These are phyloP conservation scores for Aspergillus awamori DNA, from an alignment of 2,329 filamentous ascomycete species.

Conservation along the genomic window DNA sequence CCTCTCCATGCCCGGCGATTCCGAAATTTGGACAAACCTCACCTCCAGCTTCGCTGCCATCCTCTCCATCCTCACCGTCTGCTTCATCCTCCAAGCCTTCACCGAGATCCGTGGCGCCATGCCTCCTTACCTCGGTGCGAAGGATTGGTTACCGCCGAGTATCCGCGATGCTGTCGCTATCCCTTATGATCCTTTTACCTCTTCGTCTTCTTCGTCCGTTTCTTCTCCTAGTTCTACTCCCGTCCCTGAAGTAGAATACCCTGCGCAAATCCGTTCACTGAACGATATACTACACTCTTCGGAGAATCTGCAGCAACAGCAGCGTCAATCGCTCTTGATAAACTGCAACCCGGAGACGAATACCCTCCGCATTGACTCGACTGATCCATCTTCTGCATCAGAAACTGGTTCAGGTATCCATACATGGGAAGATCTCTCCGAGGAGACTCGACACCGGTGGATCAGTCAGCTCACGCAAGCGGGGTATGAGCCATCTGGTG, in stretches of 20 bases:
- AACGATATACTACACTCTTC: background rate
- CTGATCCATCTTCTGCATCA: background rate
- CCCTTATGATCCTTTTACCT: conserved; percentile 33
- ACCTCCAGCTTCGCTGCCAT: conserved; percentile 61
- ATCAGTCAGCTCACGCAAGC: conserved; percentile 68
- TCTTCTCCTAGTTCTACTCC: too few species aligned
- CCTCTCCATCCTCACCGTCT: conserved; percentile 64
- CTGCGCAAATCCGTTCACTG: too few species aligned
- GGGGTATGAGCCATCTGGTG: conserved; percentile 64
- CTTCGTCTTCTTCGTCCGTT: conserved; percentile 11
- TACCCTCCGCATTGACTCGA: background rate
- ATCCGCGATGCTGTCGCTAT: conserved; percentile 47
- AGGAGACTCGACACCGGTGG: conserved; percentile 68
- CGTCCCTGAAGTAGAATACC: too few species aligned
- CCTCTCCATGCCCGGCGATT: conserved; percentile 62
- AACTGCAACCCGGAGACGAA: conserved; percentile 10
- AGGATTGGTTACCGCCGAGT: conserved; percentile 57
- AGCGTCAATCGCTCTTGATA: background rate
- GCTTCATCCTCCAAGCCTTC: conserved; percentile 62
- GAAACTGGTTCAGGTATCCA: background rate
- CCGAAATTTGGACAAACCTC: conserved; percentile 56
- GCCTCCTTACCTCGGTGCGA: conserved; percentile 59
- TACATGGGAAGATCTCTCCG: conserved; percentile 48
- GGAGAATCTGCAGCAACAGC: too few species aligned
- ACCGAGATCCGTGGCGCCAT: conserved; percentile 64